These are phyloP conservation scores for Ricinus communis DNA, from an alignment of 345 rosid genomes.

Conservation along the genomic window DNA sequence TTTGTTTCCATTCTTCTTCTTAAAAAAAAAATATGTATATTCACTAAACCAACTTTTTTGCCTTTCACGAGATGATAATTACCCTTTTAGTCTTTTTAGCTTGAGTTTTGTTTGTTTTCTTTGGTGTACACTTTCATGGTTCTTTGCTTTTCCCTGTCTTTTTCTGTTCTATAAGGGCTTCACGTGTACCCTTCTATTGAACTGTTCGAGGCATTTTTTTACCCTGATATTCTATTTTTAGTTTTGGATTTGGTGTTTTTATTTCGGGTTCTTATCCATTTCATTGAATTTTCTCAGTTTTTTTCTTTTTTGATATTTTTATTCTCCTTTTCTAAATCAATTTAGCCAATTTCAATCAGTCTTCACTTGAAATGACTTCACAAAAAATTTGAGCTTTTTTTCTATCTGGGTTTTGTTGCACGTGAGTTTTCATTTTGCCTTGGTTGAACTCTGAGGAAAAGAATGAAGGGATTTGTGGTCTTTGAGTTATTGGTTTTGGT, in stretches of 20 bases:
- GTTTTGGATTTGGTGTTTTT: slow-evolving; percentile 22
- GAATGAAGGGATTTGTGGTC: slow-evolving; percentile 25
- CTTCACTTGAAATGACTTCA: not conserved
- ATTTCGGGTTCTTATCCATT: slow-evolving; percentile 7
- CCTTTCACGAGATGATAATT: slow-evolving; percentile 30
- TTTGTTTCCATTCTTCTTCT: not conserved
- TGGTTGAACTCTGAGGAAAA: too few species aligned
- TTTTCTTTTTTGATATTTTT: slow-evolving; percentile 3
- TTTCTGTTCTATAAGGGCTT: slow-evolving; percentile 22
- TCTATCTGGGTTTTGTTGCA: not conserved
- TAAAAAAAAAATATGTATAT: too few species aligned
- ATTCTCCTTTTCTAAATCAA: not conserved
- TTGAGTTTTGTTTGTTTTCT: not conserved
- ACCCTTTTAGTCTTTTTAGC: not conserved
- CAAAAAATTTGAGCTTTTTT: not conserved
- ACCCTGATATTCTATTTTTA: slow-evolving; percentile 13
- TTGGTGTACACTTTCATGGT: slow-evolving; percentile 4
- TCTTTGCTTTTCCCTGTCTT: not conserved
- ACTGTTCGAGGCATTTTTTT: slow-evolving; percentile 9
- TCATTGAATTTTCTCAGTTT: slow-evolving; percentile 14
- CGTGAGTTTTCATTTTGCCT: too few species aligned
- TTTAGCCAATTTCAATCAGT: not conserved
- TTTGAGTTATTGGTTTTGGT: slow-evolving; percentile 15
- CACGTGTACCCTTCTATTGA: slow-evolving; percentile 22
- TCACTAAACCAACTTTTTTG: slow-evolving; percentile 24